Evolutionary conservation across 2,329 filamentous ascomycete genomes (phyloP).

Genomic region (Penicillium sp.): DNA sequence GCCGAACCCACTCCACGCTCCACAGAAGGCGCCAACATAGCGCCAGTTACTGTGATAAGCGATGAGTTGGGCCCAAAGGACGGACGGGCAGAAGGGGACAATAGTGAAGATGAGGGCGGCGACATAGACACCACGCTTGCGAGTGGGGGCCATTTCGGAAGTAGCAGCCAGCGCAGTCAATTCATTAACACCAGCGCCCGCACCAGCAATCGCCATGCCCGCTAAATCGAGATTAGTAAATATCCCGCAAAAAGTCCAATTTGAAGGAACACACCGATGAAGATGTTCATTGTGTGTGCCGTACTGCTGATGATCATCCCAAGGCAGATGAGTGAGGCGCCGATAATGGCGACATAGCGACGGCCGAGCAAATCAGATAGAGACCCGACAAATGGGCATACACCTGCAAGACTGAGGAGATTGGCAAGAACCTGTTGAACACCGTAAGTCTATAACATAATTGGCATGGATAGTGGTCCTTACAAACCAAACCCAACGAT

Average conservation of each 20-base stretch:
- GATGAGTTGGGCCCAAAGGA: slow-evolving; percentile 60
- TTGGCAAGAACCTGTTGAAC: slow-evolving; percentile 46
- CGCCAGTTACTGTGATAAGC: slow-evolving; percentile 46
- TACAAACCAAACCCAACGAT: slow-evolving; percentile 62
- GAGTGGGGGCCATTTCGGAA: slow-evolving; percentile 64
- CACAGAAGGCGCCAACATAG: slow-evolving; percentile 44
- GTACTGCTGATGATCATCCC: slow-evolving; percentile 61
- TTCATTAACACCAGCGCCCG: slow-evolving; percentile 66
- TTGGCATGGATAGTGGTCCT: slow-evolving; percentile 8
- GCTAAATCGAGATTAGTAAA: slow-evolving; percentile 29
- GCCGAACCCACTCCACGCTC: slow-evolving; percentile 43
- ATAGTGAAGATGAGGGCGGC: slow-evolving; percentile 61
- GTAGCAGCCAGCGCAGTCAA: slow-evolving; percentile 67
- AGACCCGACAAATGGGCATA: slow-evolving; percentile 64
- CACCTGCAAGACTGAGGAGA: slow-evolving; percentile 54
- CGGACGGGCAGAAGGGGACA: slow-evolving; percentile 61
- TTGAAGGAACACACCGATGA: slow-evolving; percentile 54
- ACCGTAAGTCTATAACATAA: background rate
- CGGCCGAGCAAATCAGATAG: slow-evolving; percentile 64
- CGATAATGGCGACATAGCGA: slow-evolving; percentile 57
- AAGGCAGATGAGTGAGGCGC: slow-evolving; percentile 54
- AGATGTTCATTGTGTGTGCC: slow-evolving; percentile 58
- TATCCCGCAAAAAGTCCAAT: background rate
- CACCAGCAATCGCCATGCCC: slow-evolving; percentile 59
- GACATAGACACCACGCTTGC: slow-evolving; percentile 63